Conservation (phyloP, 140 eudicot species). For the Ambrosia hybrid region DNA sequence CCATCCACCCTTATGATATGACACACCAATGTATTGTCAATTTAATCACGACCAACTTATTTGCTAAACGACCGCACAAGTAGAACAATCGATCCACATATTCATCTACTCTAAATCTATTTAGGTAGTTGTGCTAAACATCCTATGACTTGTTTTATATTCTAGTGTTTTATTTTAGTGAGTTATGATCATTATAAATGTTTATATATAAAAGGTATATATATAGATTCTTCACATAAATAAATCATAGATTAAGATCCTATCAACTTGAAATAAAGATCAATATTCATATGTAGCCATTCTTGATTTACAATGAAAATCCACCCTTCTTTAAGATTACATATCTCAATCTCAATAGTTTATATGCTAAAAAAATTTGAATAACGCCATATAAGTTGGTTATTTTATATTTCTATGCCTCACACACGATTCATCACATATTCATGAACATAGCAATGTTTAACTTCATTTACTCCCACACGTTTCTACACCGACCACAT, state of each 20-base stretch:
- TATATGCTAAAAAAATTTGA: background rate
- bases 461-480: background rate
- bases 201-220: too few relatives aligned
- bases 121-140: too few relatives aligned
- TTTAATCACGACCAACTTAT: background rate
- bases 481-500: constrained; percentile 15
- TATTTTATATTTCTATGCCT: background rate
- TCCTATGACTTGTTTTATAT: too few relatives aligned
- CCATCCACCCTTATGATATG: background rate
- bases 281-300: background rate
- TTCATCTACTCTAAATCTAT: too few relatives aligned
- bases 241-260: background rate
- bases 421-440: constrained; percentile 1
- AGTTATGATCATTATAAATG: too few relatives aligned
- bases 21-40: background rate
- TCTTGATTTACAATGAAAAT: too few relatives aligned
- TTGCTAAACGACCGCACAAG: background rate
- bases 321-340: background rate
- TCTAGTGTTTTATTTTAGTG: too few relatives aligned
- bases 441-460: background rate
- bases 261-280: background rate
- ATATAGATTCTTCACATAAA: too few relatives aligned
- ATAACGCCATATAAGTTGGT: background rate
- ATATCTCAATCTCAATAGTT: background rate
- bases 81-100: background rate